A percentile compares a stretch with the other conserved stretches of the same genome.
Conservation (phyloP, 2,329 filamentous ascomycete species). For the Neophaeococcomyces mojaviensis region DNA sequence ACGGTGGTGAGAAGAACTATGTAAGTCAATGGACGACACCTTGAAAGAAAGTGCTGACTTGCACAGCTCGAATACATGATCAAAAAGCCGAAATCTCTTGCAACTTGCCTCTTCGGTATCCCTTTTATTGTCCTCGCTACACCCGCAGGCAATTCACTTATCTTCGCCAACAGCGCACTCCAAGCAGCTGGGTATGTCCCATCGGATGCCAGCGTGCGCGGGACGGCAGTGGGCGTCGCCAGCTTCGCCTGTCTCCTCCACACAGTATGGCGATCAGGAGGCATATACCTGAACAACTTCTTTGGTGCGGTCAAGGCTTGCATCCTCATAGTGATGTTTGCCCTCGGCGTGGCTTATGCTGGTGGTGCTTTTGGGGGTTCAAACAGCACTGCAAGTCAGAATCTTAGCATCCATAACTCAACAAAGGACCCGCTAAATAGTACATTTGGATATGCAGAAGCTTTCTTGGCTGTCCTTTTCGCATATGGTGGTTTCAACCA, state of each 20-base stretch:
- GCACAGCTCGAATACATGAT: conserved; percentile 20
- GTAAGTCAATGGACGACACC: conserved; percentile 1
- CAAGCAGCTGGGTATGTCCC: conserved; percentile 33
- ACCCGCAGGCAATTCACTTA: conserved; percentile 12
- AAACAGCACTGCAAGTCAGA: conserved; percentile 21
- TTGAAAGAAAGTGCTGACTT: background rate
- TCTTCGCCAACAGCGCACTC: conserved; percentile 34
- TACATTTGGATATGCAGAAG: conserved; percentile 25
- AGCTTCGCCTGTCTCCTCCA: conserved; percentile 44
- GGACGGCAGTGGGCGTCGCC: conserved; percentile 41
- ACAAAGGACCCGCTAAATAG: conserved; percentile 11
- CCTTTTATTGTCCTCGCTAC: conserved; percentile 22
- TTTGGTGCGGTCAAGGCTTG: conserved; percentile 44
- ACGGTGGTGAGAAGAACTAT: conserved; percentile 17
- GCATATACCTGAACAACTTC: conserved; percentile 46
- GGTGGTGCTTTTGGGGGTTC: conserved; percentile 20
- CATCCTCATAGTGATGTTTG: conserved; percentile 41
- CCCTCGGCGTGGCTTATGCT: conserved; percentile 29
- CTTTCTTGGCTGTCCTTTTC: conserved; percentile 21
- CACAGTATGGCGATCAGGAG: conserved; percentile 40
- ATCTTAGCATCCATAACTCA: conserved; percentile 25
- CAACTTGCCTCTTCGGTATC: conserved; percentile 22
- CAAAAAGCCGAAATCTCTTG: conserved; percentile 17
- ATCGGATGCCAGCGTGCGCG: conserved; percentile 23
- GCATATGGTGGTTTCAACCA: conserved; percentile 38